A percentile compares a stretch with the other conserved stretches of the same genome.
Conservation (phyloP, 2,329 filamentous ascomycete genomes). For the Aurifilum marmelostoma region DNA sequence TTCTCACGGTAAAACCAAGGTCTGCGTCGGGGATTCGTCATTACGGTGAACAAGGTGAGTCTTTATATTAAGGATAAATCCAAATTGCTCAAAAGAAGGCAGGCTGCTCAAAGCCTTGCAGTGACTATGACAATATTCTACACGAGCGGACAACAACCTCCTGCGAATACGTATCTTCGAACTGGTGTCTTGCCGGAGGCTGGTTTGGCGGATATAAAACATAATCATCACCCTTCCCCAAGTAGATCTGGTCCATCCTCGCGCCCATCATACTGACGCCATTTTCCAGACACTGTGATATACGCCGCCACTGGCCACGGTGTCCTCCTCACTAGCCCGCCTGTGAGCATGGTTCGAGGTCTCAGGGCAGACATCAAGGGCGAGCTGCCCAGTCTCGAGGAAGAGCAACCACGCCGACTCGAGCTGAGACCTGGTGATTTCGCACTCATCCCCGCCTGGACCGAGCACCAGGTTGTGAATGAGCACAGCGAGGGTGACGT, state of each 20-base stretch:
- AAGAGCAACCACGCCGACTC: conserved; percentile 55
- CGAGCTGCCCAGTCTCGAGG: conserved; percentile 40
- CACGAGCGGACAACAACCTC: no score
- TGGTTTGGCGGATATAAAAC: neutral
- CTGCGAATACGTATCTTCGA: neutral
- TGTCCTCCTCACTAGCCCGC: conserved; percentile 59
- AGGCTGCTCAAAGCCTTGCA: no score
- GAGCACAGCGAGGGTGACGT: conserved; percentile 56
- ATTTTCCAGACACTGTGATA: conserved; percentile 64
- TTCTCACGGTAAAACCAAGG: conserved; percentile 66
- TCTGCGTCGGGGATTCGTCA: conserved; percentile 68
- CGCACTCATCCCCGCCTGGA: conserved; percentile 69
- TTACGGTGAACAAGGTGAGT: conserved; percentile 67
- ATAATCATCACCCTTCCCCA: no score
- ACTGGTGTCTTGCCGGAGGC: neutral
- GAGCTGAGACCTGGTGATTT: conserved; percentile 67
- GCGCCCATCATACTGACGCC: conserved; percentile 10
- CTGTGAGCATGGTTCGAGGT: conserved; percentile 27
- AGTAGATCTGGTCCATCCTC: neutral
- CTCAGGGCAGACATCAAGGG: conserved; percentile 26
- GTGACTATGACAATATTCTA: no score
- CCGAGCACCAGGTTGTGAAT: conserved; percentile 72
- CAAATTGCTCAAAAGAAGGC: no score
- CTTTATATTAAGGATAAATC: conserved; percentile 2
- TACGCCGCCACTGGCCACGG: conserved; percentile 67